Evolutionary conservation across 2,329 filamentous ascomycete genomes (phyloP), one percentile per base, ranked within the genome.

Genomic region (Aspergillus oerlinghausenensis): DNA sequence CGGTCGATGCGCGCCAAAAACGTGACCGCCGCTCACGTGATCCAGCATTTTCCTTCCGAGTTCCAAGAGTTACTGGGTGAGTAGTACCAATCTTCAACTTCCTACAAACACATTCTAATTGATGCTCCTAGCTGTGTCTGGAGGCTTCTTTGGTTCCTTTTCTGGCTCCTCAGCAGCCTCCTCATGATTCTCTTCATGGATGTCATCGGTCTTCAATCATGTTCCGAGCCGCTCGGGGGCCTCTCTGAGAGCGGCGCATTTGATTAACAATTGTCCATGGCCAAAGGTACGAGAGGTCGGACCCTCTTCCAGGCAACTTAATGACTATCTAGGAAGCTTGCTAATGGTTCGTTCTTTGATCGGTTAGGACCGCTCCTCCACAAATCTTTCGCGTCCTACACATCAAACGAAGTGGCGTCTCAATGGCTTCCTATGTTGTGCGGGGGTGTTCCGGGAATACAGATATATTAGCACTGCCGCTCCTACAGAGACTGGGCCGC

Each of bases 131-230:
- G 1, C 23, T 47, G 23, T 21, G 21, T 23, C 21, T 10, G 43
- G 43, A 47, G 43, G 43, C 43, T 47, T 10, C 47, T 40, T 51
- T 50, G 48, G 49, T 42, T 48, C 60, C 48, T 29, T 25, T 56
- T 43, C 48, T 59, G 54, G 55, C 55, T 58, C 56, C 54, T 43
- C 54, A 51, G 53, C 58, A 54, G 54, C 54, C 54, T 65, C 56
- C 58, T 51, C 59, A 64, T 67, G 64, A 67, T 63, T 55, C 64
- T 63, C 59, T 74, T 73, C 67, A 75, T 75, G 73, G 73, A 75
- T 75, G 73, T 75, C 73, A 75, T 73, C 69, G 60, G 71, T 67
- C 64, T 66, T 70, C 60, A 73, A 69, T 69, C 66, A 73, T 73
- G 71, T 64, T 59, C 66, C 68, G 61, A 66, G 67, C 66, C 68